These are phyloP conservation scores for Eucalyptus victrix DNA, from an alignment of 345 rosid genomes.

Conservation along the genomic window DNA sequence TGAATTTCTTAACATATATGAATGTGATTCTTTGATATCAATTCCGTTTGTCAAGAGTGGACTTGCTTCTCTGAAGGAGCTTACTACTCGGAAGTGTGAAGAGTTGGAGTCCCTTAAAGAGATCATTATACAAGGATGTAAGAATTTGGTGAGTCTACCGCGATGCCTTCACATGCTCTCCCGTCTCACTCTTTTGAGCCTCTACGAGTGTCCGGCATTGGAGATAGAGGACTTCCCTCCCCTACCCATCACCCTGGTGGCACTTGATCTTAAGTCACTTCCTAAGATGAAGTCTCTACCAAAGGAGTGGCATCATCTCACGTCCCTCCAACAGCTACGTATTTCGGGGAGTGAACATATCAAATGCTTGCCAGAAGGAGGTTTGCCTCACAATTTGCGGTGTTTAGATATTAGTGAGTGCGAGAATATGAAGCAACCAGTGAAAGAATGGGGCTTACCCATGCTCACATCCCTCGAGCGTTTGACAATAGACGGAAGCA, in stretches of 20 bases:
- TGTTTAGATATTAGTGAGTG: too few species aligned
- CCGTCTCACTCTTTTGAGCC: accelerated
- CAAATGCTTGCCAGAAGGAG: too few species aligned
- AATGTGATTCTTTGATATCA: neutral
- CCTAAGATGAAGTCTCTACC: too few species aligned
- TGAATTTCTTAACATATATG: accelerated
- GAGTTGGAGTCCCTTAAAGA: accelerated
- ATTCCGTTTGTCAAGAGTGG: accelerated
- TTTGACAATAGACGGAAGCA: too few species aligned
- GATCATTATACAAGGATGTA: accelerated
- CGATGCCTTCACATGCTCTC: accelerated
- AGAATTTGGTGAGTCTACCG: neutral
- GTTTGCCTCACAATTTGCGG: too few species aligned
- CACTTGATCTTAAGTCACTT: accelerated
- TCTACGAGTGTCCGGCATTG: neutral
- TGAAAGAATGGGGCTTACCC: too few species aligned
- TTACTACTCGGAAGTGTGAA: accelerated
- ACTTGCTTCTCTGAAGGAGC: neutral
- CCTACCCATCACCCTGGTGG: accelerated
- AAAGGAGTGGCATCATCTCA: too few species aligned
- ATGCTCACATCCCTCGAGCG: too few species aligned
- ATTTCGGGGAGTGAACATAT: too few species aligned
- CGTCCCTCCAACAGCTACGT: too few species aligned
- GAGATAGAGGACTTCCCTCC: neutral
- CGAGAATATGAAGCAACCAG: too few species aligned